Conservation (phyloP, 2,329 filamentous ascomycete genomes). For the Paraconiothyrium sp. region DNA sequence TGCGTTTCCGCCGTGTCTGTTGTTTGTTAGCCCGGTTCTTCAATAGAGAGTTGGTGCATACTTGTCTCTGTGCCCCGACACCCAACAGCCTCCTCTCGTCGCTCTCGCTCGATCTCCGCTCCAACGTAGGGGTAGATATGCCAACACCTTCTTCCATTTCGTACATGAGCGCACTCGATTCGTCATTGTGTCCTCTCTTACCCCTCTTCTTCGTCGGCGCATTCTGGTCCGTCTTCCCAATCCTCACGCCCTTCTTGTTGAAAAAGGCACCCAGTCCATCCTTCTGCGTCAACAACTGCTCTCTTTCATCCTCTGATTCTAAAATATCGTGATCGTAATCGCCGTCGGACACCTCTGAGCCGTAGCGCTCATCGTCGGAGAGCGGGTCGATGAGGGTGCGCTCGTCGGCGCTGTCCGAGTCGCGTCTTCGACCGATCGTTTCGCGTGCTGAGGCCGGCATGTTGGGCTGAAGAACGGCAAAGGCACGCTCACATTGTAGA, state of each 20-base stretch:
- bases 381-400: slow-evolving; percentile 43
- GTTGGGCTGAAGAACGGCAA: slow-evolving; percentile 3
- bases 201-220: slow-evolving; percentile 31
- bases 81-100: slow-evolving; percentile 64
- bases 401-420: slow-evolving; percentile 40
- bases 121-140: slow-evolving; percentile 61
- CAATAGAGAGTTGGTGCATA: slow-evolving; percentile 17
- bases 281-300: slow-evolving; percentile 51
- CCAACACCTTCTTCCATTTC: slow-evolving; percentile 87
- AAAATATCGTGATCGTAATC: slow-evolving; percentile 54
- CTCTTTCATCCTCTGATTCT: slow-evolving; percentile 58
- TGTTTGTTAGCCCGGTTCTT: slow-evolving; percentile 43
- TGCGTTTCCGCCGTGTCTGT: slow-evolving; percentile 43
- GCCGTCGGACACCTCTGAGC: slow-evolving; percentile 43
- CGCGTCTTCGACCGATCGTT: slow-evolving; percentile 23
- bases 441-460: slow-evolving; percentile 36
- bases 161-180: slow-evolving; percentile 82
- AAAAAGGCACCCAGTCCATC: slow-evolving; percentile 38
- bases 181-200: slow-evolving; percentile 63
- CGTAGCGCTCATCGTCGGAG: slow-evolving; percentile 44
- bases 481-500: slow-evolving; percentile 25
- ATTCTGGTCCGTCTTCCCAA: slow-evolving; percentile 36
- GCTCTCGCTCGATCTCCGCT: slow-evolving; percentile 52
- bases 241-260: slow-evolving; percentile 39
- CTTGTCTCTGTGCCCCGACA: slow-evolving; percentile 56